These are phyloP conservation scores for Rosa rugosa DNA, from an alignment of 306 rosid species.

Conservation along the genomic window DNA sequence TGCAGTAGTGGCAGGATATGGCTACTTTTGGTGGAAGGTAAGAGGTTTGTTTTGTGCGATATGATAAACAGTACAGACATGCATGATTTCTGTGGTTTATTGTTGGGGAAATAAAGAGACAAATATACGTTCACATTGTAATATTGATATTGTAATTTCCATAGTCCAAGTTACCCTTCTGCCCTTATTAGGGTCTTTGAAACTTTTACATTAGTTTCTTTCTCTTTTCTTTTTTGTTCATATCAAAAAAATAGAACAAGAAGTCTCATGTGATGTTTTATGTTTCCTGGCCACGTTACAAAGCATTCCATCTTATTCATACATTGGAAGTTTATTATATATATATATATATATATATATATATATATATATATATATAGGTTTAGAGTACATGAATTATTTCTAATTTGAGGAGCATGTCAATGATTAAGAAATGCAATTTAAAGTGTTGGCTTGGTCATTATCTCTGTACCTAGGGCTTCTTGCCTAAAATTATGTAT, in stretches of 20 bases:
- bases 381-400: background rate
- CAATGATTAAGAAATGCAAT: background rate
- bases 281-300: background rate
- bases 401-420: background rate
- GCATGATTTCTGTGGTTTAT: background rate
- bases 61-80: background rate
- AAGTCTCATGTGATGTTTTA: background rate
- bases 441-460: background rate
- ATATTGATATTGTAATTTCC: background rate
- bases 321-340: background rate
- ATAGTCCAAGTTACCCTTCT: background rate
- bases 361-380: too few relatives aligned
- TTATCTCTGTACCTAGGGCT: background rate
- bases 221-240: background rate
- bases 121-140: background rate
- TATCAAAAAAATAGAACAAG: background rate
- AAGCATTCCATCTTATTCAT: background rate
- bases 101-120: background rate
- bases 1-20: constrained; percentile 69
- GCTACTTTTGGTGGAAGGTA: constrained; percentile 98
- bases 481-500: too few relatives aligned
- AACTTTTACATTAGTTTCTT: background rate
- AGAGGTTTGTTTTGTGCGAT: constrained; percentile 16
- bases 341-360: too few relatives aligned
- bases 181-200: background rate